Conservation (phyloP, 148 eudicot species). For the Heliosperma pusillum region DNA sequence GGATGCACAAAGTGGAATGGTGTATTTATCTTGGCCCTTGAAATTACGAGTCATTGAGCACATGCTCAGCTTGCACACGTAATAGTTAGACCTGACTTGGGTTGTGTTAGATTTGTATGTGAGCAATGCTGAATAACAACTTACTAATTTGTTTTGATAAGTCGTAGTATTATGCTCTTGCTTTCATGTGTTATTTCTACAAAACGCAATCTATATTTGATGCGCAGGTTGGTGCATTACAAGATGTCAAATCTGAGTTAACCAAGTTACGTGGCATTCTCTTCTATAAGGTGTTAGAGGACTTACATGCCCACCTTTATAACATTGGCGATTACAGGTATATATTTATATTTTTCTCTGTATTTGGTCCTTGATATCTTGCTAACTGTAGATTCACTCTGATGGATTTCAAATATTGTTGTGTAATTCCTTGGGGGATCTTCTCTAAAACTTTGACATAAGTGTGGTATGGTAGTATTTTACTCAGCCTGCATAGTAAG, state of each 20-base stretch:
- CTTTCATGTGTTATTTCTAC: background rate
- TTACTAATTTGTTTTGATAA: background rate
- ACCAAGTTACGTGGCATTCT: slow-evolving; percentile 80
- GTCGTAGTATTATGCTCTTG: background rate
- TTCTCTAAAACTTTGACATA: background rate
- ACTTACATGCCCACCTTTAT: slow-evolving; percentile 93
- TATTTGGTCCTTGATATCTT: background rate
- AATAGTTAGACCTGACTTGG: background rate
- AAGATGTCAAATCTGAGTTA: slow-evolving; percentile 90
- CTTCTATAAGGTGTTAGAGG: slow-evolving; percentile 91
- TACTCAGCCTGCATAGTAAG: background rate
- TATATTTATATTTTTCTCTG: background rate
- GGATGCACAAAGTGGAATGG: no score
- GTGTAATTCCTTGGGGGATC: background rate
- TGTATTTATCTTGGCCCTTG: no score
- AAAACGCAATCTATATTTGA: slow-evolving; percentile 5
- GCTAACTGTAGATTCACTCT: background rate
- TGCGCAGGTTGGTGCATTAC: slow-evolving; percentile 94
- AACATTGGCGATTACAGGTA: slow-evolving; percentile 96
- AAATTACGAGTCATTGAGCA: background rate
- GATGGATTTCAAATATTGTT: background rate
- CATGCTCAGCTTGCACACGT: background rate
- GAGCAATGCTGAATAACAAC: background rate
- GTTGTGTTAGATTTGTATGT: background rate
- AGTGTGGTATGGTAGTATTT: background rate